A percentile compares a stretch with the other conserved stretches of the same genome.
Evolutionary conservation across 129 eudicot species (phyloP).

Genomic region (Tanacetum coccineum): DNA sequence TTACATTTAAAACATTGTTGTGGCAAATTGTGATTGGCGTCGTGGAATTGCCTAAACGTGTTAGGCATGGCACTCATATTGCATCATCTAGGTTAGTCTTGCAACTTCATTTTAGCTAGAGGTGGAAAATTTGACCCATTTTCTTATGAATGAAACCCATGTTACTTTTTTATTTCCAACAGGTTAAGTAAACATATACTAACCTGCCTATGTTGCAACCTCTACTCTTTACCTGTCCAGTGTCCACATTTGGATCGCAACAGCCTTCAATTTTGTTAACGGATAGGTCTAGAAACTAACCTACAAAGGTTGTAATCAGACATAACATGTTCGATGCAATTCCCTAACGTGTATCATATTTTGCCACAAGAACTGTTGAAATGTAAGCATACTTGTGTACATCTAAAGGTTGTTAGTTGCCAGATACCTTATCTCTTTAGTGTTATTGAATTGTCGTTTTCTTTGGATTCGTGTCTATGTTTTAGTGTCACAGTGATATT

Average conservation of each 20-base stretch:
- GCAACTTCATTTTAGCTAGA: not conserved
- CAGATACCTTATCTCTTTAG: no score
- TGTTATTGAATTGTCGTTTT: not conserved
- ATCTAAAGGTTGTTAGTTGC: no score
- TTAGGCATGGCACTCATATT: slow-evolving; percentile 45
- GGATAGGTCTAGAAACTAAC: slow-evolving; percentile 42
- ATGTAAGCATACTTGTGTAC: no score
- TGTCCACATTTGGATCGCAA: not conserved
- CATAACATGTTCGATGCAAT: not conserved
- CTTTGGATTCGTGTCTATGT: not conserved
- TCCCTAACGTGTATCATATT: no score
- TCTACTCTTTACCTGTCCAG: not conserved
- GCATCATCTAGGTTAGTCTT: slow-evolving; percentile 41
- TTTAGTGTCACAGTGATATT: not conserved
- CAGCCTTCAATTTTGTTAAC: not conserved
- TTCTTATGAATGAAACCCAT: not conserved
- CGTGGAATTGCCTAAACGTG: slow-evolving; percentile 60
- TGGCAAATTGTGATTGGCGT: slow-evolving; percentile 38
- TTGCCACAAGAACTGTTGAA: no score
- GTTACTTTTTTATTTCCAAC: not conserved
- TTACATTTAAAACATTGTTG: slow-evolving; percentile 58
- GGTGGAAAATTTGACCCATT: slow-evolving; percentile 10
- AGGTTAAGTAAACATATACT: not conserved
- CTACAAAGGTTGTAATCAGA: slow-evolving; percentile 1
- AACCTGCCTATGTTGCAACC: not conserved